A percentile compares a stretch with the other conserved stretches of the same genome.
Conservation (phyloP, 495 filamentous ascomycete species). For the Penicillium maclennaniae region DNA sequence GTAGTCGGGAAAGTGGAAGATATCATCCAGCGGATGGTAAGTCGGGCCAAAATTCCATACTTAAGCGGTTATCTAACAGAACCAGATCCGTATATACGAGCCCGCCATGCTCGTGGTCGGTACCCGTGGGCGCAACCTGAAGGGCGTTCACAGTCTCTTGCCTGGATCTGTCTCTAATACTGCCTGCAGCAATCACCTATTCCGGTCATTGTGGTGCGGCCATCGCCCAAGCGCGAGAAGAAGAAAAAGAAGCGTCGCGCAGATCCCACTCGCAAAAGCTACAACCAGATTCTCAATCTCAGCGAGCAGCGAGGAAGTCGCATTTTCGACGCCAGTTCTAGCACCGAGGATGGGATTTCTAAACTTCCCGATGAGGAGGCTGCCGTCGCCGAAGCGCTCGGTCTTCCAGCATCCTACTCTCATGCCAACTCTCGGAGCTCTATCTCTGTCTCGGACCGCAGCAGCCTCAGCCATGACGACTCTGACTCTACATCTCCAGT, state of each 20-base stretch:
- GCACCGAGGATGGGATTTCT: slow-evolving; percentile 34
- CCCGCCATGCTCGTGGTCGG: slow-evolving; percentile 95
- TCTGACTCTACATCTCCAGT: slow-evolving; percentile 24
- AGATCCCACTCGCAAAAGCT: slow-evolving; percentile 74
- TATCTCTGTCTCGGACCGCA: slow-evolving; percentile 47
- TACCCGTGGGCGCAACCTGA: slow-evolving; percentile 80
- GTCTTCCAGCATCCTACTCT: slow-evolving; percentile 48
- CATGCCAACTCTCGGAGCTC: slow-evolving; percentile 39
- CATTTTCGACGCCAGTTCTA: slow-evolving; percentile 51
- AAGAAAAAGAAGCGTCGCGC: slow-evolving; percentile 84
- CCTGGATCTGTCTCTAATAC: slow-evolving; percentile 91
- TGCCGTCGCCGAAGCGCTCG: slow-evolving; percentile 67
- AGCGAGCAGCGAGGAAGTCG: slow-evolving; percentile 51
- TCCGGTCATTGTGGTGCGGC: slow-evolving; percentile 93
- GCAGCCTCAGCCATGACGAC: slow-evolving; percentile 36
- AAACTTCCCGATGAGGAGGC: slow-evolving; percentile 61
- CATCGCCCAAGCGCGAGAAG: slow-evolving; percentile 83
- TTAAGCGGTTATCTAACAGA: slow-evolving; percentile 12
- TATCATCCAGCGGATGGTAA: slow-evolving; percentile 89
- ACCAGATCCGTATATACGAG: slow-evolving; percentile 87
- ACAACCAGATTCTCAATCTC: slow-evolving; percentile 71
- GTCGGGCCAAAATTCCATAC: slow-evolving; percentile 18
- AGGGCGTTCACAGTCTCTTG: slow-evolving; percentile 85
- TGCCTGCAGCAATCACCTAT: slow-evolving; percentile 94
- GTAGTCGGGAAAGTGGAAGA: slow-evolving; percentile 87